Evolutionary conservation across 371 early-diverging fungal genomes (phyloP).

Genomic region (Amoeboaphelidium occidentale): DNA sequence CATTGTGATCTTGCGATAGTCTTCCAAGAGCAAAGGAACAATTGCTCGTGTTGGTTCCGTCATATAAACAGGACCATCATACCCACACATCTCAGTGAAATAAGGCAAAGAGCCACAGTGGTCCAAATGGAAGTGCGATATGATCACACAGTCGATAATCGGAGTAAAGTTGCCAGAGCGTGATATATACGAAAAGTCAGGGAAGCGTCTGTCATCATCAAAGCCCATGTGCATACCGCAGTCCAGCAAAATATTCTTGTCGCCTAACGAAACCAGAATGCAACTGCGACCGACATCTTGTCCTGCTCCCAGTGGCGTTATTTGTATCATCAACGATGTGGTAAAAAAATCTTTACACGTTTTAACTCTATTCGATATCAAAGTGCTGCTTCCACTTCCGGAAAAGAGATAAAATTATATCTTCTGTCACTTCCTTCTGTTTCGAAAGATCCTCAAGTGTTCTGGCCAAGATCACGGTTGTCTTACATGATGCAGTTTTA

Average conservation of each 20-base stretch:
- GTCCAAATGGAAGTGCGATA: slow-evolving; percentile 90
- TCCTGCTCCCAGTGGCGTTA: slow-evolving; percentile 29
- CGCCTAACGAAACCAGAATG: slow-evolving; percentile 60
- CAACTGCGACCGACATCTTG: slow-evolving; percentile 88
- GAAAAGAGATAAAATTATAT: no score
- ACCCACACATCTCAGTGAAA: slow-evolving; percentile 84
- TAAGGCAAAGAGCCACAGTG: slow-evolving; percentile 91
- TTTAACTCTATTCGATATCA: no score
- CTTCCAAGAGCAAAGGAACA: slow-evolving; percentile 70
- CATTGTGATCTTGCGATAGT: slow-evolving; percentile 60
- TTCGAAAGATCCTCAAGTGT: no score
- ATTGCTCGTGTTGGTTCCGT: slow-evolving; percentile 89
- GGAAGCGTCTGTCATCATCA: slow-evolving; percentile 82
- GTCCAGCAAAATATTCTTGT: slow-evolving; percentile 87
- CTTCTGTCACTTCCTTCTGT: no score
- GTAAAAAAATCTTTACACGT: no score
- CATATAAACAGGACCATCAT: slow-evolving; percentile 87
- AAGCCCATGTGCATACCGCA: slow-evolving; percentile 95
- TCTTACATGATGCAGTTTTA: no score
- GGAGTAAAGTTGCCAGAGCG: slow-evolving; percentile 55
- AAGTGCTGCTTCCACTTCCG: no score
- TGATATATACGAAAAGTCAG: slow-evolving; percentile 88
- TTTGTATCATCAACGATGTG: no score
- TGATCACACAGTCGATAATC: slow-evolving; percentile 67
- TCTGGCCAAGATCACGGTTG: no score